Base-by-base conservation (phyloP, 352 stramenopile species). In the Globisporangium irregulare region DNA sequence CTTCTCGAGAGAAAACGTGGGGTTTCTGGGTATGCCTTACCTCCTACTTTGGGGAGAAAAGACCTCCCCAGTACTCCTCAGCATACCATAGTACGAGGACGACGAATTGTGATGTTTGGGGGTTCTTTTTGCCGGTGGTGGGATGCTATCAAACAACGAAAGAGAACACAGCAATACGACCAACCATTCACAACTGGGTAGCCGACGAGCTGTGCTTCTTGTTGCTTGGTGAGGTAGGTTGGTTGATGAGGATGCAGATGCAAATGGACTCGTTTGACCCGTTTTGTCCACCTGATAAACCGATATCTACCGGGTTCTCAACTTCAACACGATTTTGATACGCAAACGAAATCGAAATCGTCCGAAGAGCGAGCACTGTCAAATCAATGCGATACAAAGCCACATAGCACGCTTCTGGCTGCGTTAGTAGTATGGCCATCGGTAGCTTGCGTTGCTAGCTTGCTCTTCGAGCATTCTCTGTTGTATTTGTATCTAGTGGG, bases 301-400 rank as follows among this genome's bases (percentile, higher is more conserved):
- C n/a, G 51, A 24, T 27, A 55, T 55, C 18, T 36, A 58, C 29
- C 29, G 50, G 50, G 50, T 20, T 56, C 51, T 15, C 51, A 58
- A 58, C 10, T 58, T 58, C 24, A 58, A 34, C 51, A 58, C 9
- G 2, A 55, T 5, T 58, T 58, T 58, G 22, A 58, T 58, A 24
- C 29, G 25, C 53, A 58, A 56, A 58, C 53, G 41, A 48, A 20
- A 48, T 18, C 12, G 14, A n/a, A 20, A 48, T 48, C 12, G 41
- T 20, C 6, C 38, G 14, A 48, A 48, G 38, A 48, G 38, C 38
- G 14, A 48, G 38, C 20, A 14, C 38, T 6, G 7, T 14, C 38
- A 50, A 15, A n/a, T 14, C 41, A 50, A 50, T 50, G 41, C 15
- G 41, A 50, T 22, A 50, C 0, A n/a, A 50, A n/a, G n/a, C 15